Conservation (phyloP, 805 yeast species). For the Kodamaea jinghongensis region DNA sequence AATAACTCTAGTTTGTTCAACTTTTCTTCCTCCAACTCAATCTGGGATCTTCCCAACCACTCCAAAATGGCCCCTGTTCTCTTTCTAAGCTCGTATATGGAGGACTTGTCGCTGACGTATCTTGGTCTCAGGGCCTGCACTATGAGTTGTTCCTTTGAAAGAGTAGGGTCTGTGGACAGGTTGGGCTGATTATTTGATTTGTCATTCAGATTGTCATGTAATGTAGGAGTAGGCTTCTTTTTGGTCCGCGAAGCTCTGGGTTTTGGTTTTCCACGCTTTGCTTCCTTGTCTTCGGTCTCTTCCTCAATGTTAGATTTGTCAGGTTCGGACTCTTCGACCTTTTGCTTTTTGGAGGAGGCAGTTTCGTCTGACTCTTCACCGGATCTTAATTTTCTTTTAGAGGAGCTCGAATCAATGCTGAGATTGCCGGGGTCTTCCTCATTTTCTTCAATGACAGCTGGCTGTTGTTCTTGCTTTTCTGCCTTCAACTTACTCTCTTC, state of each 20-base stretch:
- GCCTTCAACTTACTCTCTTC: constrained; percentile 18
- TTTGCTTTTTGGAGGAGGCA: constrained; percentile 6
- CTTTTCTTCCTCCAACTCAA: constrained; percentile 76
- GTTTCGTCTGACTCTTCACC: constrained; percentile 7
- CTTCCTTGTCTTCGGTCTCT: constrained; percentile 3
- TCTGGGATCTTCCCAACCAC: constrained; percentile 82
- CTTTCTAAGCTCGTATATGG: constrained; percentile 80
- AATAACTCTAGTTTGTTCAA: constrained; percentile 50
- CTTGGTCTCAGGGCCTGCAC: constrained; percentile 81
- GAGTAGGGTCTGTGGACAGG: constrained; percentile 9
- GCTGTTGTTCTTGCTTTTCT: constrained; percentile 11
- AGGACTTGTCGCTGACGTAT: constrained; percentile 70
- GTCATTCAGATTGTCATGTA: neutral
- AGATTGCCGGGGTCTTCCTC: constrained; percentile 7
- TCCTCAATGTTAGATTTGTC: constrained; percentile 10
- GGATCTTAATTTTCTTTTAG: constrained; percentile 6
- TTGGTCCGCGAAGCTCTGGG: constrained; percentile 8
- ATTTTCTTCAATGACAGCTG: constrained; percentile 7
- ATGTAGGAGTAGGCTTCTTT: constrained; percentile 7
- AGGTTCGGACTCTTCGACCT: constrained; percentile 8
- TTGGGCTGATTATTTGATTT: constrained; percentile 1
- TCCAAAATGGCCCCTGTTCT: constrained; percentile 89
- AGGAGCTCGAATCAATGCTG: neutral
- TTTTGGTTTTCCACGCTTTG: constrained; percentile 8
- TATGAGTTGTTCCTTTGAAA: constrained; percentile 45